These are phyloP conservation scores for Phytophthora tentaculata DNA, from an alignment of 352 stramenopile genomes.

Conservation along the genomic window DNA sequence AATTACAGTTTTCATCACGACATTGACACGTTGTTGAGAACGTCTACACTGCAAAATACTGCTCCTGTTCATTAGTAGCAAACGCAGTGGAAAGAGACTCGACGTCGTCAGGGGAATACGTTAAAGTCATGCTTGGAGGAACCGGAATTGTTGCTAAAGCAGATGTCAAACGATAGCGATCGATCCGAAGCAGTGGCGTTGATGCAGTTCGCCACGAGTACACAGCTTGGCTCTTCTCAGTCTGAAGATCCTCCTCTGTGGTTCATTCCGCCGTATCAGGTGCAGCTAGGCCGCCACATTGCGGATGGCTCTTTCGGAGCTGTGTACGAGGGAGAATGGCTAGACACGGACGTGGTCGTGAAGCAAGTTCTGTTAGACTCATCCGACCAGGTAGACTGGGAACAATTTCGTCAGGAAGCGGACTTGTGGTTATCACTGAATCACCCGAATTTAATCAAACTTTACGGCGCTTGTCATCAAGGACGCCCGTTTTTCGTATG, in stretches of 20 bases:
- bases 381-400: conserved; percentile 4
- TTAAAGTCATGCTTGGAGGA: conserved; percentile 14
- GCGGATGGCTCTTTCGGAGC: conserved; percentile 25
- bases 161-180: conserved; percentile 14
- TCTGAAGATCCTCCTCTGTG: conserved; percentile 9
- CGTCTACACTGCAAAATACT: conserved; percentile 6
- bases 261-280: conserved; percentile 30
- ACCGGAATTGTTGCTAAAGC: conserved; percentile 5
- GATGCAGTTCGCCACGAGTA: conserved; percentile 15
- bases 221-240: neutral
- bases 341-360: conserved; percentile 28
- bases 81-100: conserved; percentile 10
- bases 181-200: conserved; percentile 17
- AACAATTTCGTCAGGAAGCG: conserved; percentile 26
- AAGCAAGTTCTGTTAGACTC: conserved; percentile 23
- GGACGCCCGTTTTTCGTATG: conserved; percentile 35
- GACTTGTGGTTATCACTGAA: conserved; percentile 32
- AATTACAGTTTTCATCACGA: conserved; percentile 32
- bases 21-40: conserved; percentile 18
- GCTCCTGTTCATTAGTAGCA: conserved; percentile 16
- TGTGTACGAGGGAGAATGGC: conserved; percentile 24
- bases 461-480: conserved; percentile 30
- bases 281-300: conserved; percentile 22
- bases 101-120: neutral
- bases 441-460: conserved; percentile 30